A percentile compares a stretch with the other conserved stretches of the same genome.
phyloP scores from a whole-genome alignment of 2,329 filamentous ascomycete genomes.

The Paraphaeosphaeria minitans region DNA sequence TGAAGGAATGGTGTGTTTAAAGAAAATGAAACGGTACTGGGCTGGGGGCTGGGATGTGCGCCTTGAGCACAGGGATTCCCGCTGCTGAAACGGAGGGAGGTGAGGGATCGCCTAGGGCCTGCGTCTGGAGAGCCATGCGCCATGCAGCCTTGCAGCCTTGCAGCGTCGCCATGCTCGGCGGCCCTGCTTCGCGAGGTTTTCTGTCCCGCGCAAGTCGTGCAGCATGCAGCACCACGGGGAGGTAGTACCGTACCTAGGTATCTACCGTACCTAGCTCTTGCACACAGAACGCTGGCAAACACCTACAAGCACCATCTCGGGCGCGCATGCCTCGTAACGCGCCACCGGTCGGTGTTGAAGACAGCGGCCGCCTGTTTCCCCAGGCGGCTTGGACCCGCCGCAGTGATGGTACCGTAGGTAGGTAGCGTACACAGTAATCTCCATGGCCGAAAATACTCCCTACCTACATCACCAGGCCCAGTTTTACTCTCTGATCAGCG shows the following conservation, averaged over 20 bases:
- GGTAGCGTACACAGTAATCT: slow-evolving; percentile 19
- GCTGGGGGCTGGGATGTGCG: slow-evolving; percentile 24
- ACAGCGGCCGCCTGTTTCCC: slow-evolving; percentile 8
- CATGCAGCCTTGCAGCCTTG: slow-evolving; percentile 18
- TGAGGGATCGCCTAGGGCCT: slow-evolving; percentile 29
- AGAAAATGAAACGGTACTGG: slow-evolving; percentile 42
- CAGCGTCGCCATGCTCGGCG: not conserved
- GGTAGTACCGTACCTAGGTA: too few relatives aligned
- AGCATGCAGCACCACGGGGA: not conserved
- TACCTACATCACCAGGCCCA: slow-evolving; percentile 10
- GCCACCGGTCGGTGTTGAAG: not conserved
- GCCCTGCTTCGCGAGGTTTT: not conserved
- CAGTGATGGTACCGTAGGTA: too few relatives aligned
- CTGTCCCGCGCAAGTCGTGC: not conserved
- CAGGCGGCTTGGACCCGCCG: slow-evolving; percentile 10
- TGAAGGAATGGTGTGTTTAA: slow-evolving; percentile 47
- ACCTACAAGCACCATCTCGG: not conserved
- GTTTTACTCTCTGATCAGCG: slow-evolving; percentile 9
- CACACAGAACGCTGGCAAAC: not conserved
- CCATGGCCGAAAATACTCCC: slow-evolving; percentile 14
- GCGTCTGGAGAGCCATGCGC: not conserved
- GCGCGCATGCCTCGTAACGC: not conserved
- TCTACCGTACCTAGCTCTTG: too few relatives aligned
- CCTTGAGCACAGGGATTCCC: slow-evolving; percentile 20
- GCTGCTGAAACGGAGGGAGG: slow-evolving; percentile 38